A percentile compares a stretch with the other conserved stretches of the same genome.
phyloP scores from a whole-genome alignment of 495 filamentous ascomycete species.

The Penicillium lividum region DNA sequence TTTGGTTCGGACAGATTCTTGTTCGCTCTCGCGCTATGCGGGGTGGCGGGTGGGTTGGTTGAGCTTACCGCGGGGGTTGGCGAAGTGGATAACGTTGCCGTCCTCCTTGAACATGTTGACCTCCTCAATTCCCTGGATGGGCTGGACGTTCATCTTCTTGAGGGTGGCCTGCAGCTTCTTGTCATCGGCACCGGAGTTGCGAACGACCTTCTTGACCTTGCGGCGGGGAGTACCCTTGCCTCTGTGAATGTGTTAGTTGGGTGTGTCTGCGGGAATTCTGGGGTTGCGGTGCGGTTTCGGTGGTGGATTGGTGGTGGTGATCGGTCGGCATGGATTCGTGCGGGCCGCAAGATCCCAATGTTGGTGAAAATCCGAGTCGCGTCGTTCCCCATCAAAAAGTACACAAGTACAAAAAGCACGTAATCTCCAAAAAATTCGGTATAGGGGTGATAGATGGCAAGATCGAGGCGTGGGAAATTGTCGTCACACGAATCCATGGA shows the following conservation, averaged over 20 bases:
- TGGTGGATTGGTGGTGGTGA: slow-evolving; percentile 1
- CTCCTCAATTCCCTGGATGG: slow-evolving; percentile 98
- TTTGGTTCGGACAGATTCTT: not conserved
- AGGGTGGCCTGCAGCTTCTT: slow-evolving; percentile 96
- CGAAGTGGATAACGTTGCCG: slow-evolving; percentile 99
- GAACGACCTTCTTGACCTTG: slow-evolving; percentile 97
- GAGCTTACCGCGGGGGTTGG: slow-evolving; percentile 85
- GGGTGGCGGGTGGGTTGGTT: not conserved
- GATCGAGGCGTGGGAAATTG: not conserved
- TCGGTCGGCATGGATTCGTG: slow-evolving; percentile 6
- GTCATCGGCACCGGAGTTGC: slow-evolving; percentile 88
- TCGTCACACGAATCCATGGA: slow-evolving; percentile 12
- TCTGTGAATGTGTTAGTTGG: slow-evolving; percentile 47
- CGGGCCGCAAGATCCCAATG: slow-evolving; percentile 1
- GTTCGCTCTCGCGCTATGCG: not conserved
- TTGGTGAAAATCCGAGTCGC: slow-evolving; percentile 2
- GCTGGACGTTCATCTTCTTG: slow-evolving; percentile 95
- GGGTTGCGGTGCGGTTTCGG: not conserved
- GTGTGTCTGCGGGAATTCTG: not conserved
- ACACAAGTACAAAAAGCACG: not conserved
- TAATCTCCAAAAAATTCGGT: not conserved
- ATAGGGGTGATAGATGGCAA: not conserved
- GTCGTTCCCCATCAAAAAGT: not conserved
- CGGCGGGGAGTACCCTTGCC: slow-evolving; percentile 97
- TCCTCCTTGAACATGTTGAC: slow-evolving; percentile 99